A percentile compares a stretch with the other conserved stretches of the same genome.
Evolutionary conservation across 177 flowering plant species (phyloP).

Genomic region (Vitis hybrid): DNA sequence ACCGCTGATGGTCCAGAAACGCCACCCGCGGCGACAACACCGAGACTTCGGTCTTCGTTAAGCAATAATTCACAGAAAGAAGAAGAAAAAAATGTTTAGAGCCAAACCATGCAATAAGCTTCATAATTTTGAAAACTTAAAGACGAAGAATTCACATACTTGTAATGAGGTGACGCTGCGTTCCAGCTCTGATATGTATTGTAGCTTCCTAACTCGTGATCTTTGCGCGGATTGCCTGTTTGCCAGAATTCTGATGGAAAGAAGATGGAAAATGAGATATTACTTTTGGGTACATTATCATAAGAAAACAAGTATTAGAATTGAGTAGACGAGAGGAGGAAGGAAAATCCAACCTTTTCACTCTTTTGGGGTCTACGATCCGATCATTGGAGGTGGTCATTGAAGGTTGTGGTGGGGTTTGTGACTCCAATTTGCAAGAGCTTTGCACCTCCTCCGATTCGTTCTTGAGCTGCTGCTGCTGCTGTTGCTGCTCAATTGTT

Average conservation of each 20-base stretch:
- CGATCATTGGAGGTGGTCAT: constrained; percentile 28
- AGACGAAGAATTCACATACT: constrained; percentile 30
- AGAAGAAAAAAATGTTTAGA: too few relatives aligned
- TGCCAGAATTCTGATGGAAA: constrained; percentile 69
- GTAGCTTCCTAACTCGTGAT: constrained; percentile 91
- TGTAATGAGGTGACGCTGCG: constrained; percentile 83
- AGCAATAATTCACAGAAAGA: neutral
- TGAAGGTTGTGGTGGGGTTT: constrained; percentile 8
- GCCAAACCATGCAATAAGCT: too few relatives aligned
- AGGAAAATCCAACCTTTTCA: constrained; percentile 53
- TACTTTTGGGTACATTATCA: too few relatives aligned
- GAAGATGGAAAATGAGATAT: neutral
- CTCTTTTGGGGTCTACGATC: constrained; percentile 74
- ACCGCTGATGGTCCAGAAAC: constrained; percentile 78
- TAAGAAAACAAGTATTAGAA: too few relatives aligned
- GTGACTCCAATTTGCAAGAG: constrained; percentile 36
- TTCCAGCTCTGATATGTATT: constrained; percentile 96
- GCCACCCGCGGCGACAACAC: constrained; percentile 87
- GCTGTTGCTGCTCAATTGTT: constrained; percentile 23
- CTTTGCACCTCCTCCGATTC: constrained; percentile 67
- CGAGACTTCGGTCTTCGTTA: constrained; percentile 76
- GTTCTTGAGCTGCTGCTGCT: constrained; percentile 22
- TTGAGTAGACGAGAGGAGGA: too few relatives aligned
- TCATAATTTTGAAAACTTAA: too few relatives aligned
- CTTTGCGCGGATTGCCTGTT: constrained; percentile 95